A percentile compares a stretch with the other conserved stretches of the same genome.
Conservation (phyloP, 202 grass and related monocot species). For the Panicum virgatum region DNA sequence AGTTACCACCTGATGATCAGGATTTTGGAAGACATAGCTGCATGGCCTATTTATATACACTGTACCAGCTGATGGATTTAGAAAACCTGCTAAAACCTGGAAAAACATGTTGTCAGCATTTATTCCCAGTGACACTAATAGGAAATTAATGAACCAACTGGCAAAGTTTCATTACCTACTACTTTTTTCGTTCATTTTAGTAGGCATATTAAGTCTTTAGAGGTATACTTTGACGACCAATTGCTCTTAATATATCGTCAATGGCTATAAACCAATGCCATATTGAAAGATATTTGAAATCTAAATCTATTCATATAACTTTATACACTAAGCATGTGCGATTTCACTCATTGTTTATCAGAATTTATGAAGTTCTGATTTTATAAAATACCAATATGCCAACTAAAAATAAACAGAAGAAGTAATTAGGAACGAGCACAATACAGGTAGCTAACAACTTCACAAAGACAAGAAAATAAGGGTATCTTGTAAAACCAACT, state of each 20-base stretch:
- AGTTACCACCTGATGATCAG: slow-evolving; percentile 84
- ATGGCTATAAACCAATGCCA: background rate
- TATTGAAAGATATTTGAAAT: background rate
- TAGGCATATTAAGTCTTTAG: background rate
- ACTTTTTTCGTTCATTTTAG: background rate
- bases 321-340: background rate
- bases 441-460: slow-evolving; percentile 5
- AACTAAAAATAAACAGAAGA: background rate
- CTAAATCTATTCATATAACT: background rate
- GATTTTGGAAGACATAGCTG: slow-evolving; percentile 98
- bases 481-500: background rate
- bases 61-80: slow-evolving; percentile 57
- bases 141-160: slow-evolving; percentile 16
- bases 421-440: background rate
- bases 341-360: background rate
- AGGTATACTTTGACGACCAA: background rate
- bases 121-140: background rate
- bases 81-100: slow-evolving; percentile 85
- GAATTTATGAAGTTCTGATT: background rate
- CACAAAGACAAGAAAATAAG: background rate
- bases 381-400: background rate
- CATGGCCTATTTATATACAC: slow-evolving; percentile 66
- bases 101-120: slow-evolving; percentile 29
- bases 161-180: background rate
- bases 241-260: background rate